Evolutionary conservation across 495 filamentous ascomycete species (phyloP), one percentile per base, ranked within the genome.

Genomic region (Penicillium dipodomyicola): DNA sequence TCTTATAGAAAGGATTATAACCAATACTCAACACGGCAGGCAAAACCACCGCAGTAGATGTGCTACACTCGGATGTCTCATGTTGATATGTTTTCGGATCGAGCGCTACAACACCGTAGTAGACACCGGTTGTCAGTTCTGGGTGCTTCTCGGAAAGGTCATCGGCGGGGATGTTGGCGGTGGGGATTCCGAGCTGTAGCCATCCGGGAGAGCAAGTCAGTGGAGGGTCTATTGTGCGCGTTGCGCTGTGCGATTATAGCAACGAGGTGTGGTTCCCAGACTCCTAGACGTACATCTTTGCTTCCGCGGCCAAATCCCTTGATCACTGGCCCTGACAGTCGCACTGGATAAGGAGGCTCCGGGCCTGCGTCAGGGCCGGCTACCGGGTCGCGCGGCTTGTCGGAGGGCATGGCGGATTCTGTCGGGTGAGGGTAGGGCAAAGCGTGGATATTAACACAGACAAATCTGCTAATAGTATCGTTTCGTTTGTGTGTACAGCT

Each of bases 1-100:
- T 96, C 69, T 91, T 92, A 76, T 95, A 96, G 72, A 90, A 95
- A 0, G 92, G 91, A 66, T 96, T 96, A 79, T 89, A 96, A n/a
- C 93, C 92, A 49, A 98, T 93, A 37, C 84, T 88, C 86, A 98
- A 86, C 48, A 96, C 93, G 76, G 96, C 95, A 0, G 90, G 90
- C 70, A 87, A 89, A 19, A 96, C 75, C 41, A 71, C 74, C 37
- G 75, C 73, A n/a, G 56, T 54, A 5, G 48, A 47, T 32, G 46
- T 25, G 47, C 52, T 57, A 45, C 49, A 22, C 22, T 37, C 12
- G 19, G 22, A n/a, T 52, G 6, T 44, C 40, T 32, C 49, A 50
- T 23, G 54, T 48, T 45, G 49, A 25, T 46, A 71, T 37, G 57
- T 62, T 47, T 64, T 62, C 11, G 74, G 75, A 54, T 79, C 74